Percentiles rank a stretch among this genome's conserved stretches.
These are phyloP conservation scores for Vitis vinifera DNA, from an alignment of 164 flowering plant genomes.

Conservation along the genomic window ASM3070453v1 NC_081806.1:2940501-2941000, in stretches of 20 bases:
- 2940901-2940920: conserved; percentile 63
- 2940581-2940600: neutral
- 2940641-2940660: neutral
- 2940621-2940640: neutral
- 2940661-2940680: neutral
- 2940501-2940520: too few species aligned
- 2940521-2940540: too few species aligned
- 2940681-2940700: neutral
- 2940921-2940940: conserved; percentile 64
- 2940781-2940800: conserved; percentile 78
- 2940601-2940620: neutral
- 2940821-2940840: conserved; percentile 42
- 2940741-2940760: conserved; percentile 38
- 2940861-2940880: conserved; percentile 2
- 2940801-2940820: conserved; percentile 34
- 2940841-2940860: neutral
- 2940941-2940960: conserved; percentile 61
- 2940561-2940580: neutral
- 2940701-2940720: neutral
- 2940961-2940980: conserved; percentile 71
- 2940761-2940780: conserved; percentile 58
- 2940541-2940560: neutral
- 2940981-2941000: conserved; percentile 82
- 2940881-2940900: conserved; percentile 6
- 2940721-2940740: neutral